Evolutionary conservation across 225 moss, liverwort and hornwort genomes (phyloP).

Genomic region (Bryum argenteum): DNA sequence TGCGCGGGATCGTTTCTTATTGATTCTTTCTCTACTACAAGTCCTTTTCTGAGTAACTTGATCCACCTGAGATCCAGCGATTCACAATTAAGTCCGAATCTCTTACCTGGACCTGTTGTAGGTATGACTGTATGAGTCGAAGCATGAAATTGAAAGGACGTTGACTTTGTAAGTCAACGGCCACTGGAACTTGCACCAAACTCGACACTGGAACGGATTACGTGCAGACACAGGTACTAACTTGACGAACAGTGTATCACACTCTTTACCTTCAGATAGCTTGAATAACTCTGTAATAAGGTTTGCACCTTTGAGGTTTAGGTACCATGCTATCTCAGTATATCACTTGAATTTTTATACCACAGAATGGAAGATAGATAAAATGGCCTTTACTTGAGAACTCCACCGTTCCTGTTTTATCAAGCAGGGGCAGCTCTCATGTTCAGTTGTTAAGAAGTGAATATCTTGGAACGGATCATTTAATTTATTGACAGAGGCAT

Average conservation of each 20-base stretch:
- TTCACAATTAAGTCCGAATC: background rate
- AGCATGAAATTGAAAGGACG: background rate
- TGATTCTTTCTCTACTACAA: background rate
- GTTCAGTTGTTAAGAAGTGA: background rate
- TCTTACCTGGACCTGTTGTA: background rate
- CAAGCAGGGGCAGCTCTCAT: background rate
- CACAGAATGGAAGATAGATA: no score
- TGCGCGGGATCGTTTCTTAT: background rate
- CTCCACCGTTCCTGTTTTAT: background rate
- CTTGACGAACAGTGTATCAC: background rate
- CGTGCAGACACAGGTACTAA: background rate
- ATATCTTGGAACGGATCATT: background rate
- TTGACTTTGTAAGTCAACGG: background rate
- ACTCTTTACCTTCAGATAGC: background rate
- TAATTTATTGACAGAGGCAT: background rate
- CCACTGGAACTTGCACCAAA: background rate
- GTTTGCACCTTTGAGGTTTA: background rate
- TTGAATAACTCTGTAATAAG: background rate
- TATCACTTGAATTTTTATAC: background rate
- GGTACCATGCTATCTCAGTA: background rate
- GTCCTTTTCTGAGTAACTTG: background rate
- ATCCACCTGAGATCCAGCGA: conserved; percentile 8
- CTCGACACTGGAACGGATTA: background rate
- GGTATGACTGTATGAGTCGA: background rate
- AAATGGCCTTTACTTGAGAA: no score